These are phyloP conservation scores for Oryza glaberrima DNA, from an alignment of 176 grass and related monocot genomes.

Conservation along the genomic window DNA sequence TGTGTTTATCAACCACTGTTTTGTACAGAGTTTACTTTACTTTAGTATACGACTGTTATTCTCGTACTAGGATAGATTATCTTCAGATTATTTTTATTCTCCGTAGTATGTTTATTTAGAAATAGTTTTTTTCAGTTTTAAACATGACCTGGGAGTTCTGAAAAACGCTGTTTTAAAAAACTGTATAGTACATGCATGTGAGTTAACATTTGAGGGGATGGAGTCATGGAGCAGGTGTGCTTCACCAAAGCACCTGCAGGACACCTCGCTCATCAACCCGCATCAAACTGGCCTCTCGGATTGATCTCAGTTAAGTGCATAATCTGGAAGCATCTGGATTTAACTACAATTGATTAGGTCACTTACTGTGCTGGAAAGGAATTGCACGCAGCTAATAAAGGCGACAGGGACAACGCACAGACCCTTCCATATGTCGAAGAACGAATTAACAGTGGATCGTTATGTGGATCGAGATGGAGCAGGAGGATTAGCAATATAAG, in stretches of 20 bases:
- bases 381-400: background rate
- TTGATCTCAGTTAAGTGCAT: background rate
- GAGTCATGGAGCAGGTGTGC: background rate
- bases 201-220: background rate
- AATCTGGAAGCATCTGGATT: constrained; percentile 4
- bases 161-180: background rate
- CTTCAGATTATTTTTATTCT: background rate
- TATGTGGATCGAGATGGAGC: background rate
- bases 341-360: background rate
- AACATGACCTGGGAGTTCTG: background rate
- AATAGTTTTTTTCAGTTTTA: background rate
- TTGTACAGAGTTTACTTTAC: background rate
- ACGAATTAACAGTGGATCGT: background rate
- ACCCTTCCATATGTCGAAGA: background rate
- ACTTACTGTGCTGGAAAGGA: background rate
- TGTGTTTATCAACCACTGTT: background rate
- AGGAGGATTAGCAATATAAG: background rate
- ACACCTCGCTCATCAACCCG: background rate
- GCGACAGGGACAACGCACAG: background rate
- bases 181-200: background rate
- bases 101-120: background rate
- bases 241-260: background rate
- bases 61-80: background rate
- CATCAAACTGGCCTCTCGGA: background rate
- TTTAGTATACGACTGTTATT: background rate